phyloP scores from a whole-genome alignment of 2,329 filamentous ascomycete genomes.

The Reticulascus tulasneorum region DNA sequence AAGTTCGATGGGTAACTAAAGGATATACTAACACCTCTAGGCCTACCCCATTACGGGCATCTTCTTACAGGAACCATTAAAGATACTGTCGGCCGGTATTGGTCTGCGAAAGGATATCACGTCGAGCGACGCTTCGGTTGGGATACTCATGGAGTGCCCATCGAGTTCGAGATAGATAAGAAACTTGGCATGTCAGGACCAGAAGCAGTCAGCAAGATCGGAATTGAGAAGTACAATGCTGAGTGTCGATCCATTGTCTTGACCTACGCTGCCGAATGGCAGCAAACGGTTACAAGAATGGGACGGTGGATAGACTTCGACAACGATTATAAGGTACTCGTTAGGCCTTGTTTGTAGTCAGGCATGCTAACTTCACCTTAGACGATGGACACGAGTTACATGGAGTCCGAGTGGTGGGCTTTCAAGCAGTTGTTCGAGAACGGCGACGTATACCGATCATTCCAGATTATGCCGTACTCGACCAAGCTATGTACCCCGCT shows the following conservation, averaged over 20 bases:
- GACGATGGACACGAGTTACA: conserved; percentile 91
- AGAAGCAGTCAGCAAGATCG: conserved; percentile 80
- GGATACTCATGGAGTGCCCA: conserved; percentile 91
- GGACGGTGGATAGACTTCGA: conserved; percentile 98
- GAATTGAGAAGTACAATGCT: conserved; percentile 84
- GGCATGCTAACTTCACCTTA: conserved; percentile 27
- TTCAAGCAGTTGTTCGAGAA: conserved; percentile 93
- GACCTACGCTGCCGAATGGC: conserved; percentile 84
- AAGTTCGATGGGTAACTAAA: too few species aligned
- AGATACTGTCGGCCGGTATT: conserved; percentile 93
- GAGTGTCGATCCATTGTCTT: conserved; percentile 93
- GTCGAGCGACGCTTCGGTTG: conserved; percentile 91
- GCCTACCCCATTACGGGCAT: conserved; percentile 64
- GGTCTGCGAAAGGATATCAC: conserved; percentile 94
- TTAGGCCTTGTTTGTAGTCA: not conserved
- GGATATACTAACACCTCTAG: too few species aligned
- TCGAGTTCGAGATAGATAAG: conserved; percentile 98
- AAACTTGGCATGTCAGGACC: conserved; percentile 84
- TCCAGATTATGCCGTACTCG: conserved; percentile 92
- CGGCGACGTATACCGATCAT: conserved; percentile 81
- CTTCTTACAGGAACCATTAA: conserved; percentile 91
- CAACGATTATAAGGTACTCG: conserved; percentile 81
- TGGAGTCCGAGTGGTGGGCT: conserved; percentile 96
- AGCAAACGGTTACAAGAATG: conserved; percentile 78
- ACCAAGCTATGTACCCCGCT: conserved; percentile 51